A percentile compares a stretch with the other conserved stretches of the same genome.
These are phyloP conservation scores for Cryomyces antarcticus DNA, from an alignment of 495 filamentous ascomycete species.

Conservation along the genomic window DNA sequence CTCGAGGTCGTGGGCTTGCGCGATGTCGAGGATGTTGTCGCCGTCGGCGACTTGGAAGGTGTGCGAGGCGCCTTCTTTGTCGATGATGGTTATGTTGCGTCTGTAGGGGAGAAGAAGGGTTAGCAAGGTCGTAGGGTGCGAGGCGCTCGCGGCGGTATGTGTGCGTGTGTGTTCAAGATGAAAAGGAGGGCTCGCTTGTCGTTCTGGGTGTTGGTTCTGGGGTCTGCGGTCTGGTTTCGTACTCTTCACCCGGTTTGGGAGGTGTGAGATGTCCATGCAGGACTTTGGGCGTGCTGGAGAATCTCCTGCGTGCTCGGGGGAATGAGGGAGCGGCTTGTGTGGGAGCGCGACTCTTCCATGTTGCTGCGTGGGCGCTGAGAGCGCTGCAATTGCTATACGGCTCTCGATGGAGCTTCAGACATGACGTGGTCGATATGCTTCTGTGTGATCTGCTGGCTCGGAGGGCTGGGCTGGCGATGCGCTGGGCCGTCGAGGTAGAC, in stretches of 20 bases:
- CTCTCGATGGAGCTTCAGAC: too few relatives aligned
- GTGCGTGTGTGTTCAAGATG: not conserved
- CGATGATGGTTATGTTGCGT: conserved; percentile 76
- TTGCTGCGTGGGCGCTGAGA: too few relatives aligned
- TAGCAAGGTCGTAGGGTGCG: not conserved
- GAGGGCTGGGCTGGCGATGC: too few relatives aligned
- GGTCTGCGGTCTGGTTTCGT: conserved; percentile 13
- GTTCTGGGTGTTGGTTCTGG: too few relatives aligned
- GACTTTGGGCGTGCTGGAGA: conserved; percentile 40
- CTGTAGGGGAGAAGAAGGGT: conserved; percentile 22
- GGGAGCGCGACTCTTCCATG: too few relatives aligned
- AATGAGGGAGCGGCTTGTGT: too few relatives aligned
- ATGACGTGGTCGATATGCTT: too few relatives aligned
- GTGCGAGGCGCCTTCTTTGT: conserved; percentile 66
- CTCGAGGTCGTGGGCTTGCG: conserved; percentile 83
- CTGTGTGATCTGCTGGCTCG: too few relatives aligned
- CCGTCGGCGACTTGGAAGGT: conserved; percentile 64
- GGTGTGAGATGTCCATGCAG: conserved; percentile 62
- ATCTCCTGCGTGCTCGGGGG: conserved; percentile 26
- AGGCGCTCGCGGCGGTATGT: not conserved
- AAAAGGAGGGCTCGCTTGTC: not conserved
- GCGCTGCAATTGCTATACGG: too few relatives aligned
- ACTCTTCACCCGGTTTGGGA: conserved; percentile 92
- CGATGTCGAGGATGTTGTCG: conserved; percentile 85
- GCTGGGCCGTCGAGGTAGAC: too few relatives aligned